Base-by-base conservation (phyloP, 164 flowering plant genomes). In the Dillenia turbinata region DNA sequence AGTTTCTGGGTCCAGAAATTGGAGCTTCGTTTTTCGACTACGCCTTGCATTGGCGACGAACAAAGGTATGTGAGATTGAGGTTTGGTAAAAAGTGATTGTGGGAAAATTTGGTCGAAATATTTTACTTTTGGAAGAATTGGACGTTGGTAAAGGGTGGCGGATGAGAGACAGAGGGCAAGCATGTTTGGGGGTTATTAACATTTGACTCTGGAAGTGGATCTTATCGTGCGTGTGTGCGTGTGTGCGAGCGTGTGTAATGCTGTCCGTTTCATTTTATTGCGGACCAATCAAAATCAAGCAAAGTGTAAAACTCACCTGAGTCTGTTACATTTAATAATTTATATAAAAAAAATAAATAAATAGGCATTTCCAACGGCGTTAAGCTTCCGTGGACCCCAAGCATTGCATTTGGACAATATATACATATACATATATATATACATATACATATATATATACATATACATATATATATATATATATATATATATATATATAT, bases 141-240 rank as follows among this genome's bases (percentile, higher is more conserved):
- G 60, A 8, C 49, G 50, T 26, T 17, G 66, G 66, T 57, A 54
- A 44, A 44, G 15, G 9, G 73, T 9, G 24, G 63, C 61, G 59
- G 12, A 60, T 56, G 62, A 54, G 67, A 52, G 67, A 43, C 68
- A 70, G 74, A 57, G 65, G 67, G 61, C 55, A 76, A 74, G 74
- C 12, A n/a, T 63, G 24, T 58, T 11, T 24, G 10, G 2, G 47
- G 1, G 43, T 47, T 43, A 8, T 33, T 33, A 33, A 33, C 40
- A 33, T 6, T 33, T 33, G 40, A 7, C 40, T 33, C n/a, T n/a
- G n/a, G n/a, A n/a, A n/a, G 40, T 4, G 33, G 33, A 2, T 26
- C 5, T 26, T 2, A 5, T 5, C 5, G 33, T 26, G 3, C 0
- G 2, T 24, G 26, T 24, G 33, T 3, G 5, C 5, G 33, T 26